Evolutionary conservation across 73 alveolate genomes (phyloP).

Genomic region (Uronychia setigera): DNA sequence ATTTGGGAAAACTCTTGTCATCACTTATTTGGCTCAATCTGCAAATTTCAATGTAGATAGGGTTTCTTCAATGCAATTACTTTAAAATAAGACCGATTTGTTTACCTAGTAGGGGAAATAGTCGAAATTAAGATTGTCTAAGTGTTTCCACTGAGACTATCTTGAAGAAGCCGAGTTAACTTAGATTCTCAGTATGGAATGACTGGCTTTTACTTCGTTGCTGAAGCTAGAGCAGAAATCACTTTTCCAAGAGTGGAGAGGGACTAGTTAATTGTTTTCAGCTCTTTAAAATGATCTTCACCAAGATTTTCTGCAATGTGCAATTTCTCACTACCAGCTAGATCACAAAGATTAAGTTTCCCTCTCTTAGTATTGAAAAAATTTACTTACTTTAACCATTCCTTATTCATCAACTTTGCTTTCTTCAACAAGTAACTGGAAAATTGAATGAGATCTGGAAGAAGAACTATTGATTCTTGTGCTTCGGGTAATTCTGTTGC

Average conservation of each 20-base stretch:
- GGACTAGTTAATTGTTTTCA: conserved; percentile 83
- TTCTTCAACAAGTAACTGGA: conserved; percentile 28
- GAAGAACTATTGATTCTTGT: conserved; percentile 32
- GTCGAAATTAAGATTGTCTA: conserved; percentile 82
- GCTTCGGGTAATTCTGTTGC: conserved; percentile 40
- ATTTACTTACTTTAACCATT: background rate
- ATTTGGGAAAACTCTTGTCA: conserved; percentile 69
- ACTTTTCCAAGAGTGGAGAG: conserved; percentile 93
- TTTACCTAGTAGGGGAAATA: conserved; percentile 77
- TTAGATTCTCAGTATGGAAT: conserved; percentile 85
- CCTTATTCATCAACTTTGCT: conserved; percentile 34
- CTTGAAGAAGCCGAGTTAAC: conserved; percentile 85
- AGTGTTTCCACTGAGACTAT: conserved; percentile 88
- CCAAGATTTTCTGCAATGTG: conserved; percentile 72
- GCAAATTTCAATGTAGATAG: conserved; percentile 91
- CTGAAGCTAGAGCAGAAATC: conserved; percentile 37
- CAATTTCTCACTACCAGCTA: conserved; percentile 58
- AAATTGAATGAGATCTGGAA: conserved; percentile 42
- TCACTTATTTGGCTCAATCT: conserved; percentile 88
- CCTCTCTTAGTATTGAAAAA: conserved; percentile 3
- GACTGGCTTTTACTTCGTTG: conserved; percentile 21
- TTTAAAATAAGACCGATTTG: background rate
- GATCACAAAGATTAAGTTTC: conserved; percentile 48
- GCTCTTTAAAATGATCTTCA: conserved; percentile 77
- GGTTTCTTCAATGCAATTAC: conserved; percentile 85